Evolutionary conservation across 2,329 filamentous ascomycete species (phyloP).

Genomic region (Colletotrichum endophyticum): DNA sequence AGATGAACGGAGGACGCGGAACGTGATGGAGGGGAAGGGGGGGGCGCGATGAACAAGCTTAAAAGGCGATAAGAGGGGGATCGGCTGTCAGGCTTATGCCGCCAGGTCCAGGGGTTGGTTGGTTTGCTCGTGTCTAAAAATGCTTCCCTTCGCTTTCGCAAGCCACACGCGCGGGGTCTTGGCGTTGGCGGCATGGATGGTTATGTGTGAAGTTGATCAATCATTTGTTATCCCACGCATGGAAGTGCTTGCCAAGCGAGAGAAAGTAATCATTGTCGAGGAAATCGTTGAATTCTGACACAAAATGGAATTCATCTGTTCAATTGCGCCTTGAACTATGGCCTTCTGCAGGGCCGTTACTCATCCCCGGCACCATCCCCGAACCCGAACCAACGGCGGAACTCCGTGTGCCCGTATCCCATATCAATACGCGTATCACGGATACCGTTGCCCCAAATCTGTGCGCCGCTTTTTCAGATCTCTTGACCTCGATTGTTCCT

Average conservation of each 20-base stretch:
- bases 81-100: neutral
- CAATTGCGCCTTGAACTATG: neutral
- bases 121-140: neutral
- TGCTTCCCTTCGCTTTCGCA: neutral
- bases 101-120: neutral
- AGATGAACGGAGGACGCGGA: neutral
- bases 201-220: neutral
- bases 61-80: neutral
- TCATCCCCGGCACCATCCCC: neutral
- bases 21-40: neutral
- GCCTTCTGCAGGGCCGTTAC: neutral
- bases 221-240: accelerated
- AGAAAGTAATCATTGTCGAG: neutral
- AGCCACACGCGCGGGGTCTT: neutral
- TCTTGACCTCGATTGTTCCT: neutral
- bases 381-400: neutral
- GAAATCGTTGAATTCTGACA: neutral
- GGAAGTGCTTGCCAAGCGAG: neutral
- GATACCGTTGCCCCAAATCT: neutral
- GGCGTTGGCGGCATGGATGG: neutral
- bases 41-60: neutral
- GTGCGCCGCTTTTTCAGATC: neutral
- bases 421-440: neutral
- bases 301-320: neutral
- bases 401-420: neutral